phyloP scores from a whole-genome alignment of 2,329 filamentous ascomycete species.

The Falciphora oryzae region DNA sequence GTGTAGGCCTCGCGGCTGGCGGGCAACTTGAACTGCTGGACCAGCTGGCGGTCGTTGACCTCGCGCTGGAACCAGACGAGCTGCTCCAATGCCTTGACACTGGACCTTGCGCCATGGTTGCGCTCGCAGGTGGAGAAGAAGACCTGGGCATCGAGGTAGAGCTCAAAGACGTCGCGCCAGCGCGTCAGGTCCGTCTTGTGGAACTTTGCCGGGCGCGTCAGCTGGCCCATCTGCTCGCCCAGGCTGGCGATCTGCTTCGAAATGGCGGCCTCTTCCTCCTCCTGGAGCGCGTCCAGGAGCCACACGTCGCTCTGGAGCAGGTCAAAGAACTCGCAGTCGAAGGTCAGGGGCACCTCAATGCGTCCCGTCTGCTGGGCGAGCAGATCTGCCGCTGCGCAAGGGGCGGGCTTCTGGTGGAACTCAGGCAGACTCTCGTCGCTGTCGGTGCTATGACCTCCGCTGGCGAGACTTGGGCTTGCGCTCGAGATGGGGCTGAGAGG shows the following conservation, averaged over 20 bases:
- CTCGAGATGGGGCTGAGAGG: background rate
- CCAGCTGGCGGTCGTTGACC: slow-evolving; percentile 53
- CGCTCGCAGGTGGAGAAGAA: slow-evolving; percentile 76
- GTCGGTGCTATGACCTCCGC: background rate
- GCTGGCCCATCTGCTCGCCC: slow-evolving; percentile 56
- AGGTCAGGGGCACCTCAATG: slow-evolving; percentile 71
- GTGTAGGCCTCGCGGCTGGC: slow-evolving; percentile 60
- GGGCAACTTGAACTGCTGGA: slow-evolving; percentile 57
- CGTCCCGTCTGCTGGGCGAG: slow-evolving; percentile 20
- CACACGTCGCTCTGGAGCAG: slow-evolving; percentile 67
- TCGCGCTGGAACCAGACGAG: slow-evolving; percentile 68
- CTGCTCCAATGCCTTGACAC: slow-evolving; percentile 58
- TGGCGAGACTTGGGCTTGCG: background rate
- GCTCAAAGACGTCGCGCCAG: slow-evolving; percentile 77
- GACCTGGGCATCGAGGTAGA: slow-evolving; percentile 73
- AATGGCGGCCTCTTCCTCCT: slow-evolving; percentile 58
- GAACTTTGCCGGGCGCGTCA: slow-evolving; percentile 58
- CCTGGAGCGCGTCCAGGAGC: slow-evolving; percentile 62
- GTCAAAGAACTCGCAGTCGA: slow-evolving; percentile 75
- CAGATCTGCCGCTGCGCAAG: no score
- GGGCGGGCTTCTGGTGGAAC: background rate
- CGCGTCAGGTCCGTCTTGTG: slow-evolving; percentile 62
- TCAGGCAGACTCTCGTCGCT: background rate
- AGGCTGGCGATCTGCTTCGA: slow-evolving; percentile 57
- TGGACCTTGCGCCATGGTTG: slow-evolving; percentile 62